phyloP scores from a whole-genome alignment of 768 basidiomycete genomes.

The Mrakia blollopis region DNA sequence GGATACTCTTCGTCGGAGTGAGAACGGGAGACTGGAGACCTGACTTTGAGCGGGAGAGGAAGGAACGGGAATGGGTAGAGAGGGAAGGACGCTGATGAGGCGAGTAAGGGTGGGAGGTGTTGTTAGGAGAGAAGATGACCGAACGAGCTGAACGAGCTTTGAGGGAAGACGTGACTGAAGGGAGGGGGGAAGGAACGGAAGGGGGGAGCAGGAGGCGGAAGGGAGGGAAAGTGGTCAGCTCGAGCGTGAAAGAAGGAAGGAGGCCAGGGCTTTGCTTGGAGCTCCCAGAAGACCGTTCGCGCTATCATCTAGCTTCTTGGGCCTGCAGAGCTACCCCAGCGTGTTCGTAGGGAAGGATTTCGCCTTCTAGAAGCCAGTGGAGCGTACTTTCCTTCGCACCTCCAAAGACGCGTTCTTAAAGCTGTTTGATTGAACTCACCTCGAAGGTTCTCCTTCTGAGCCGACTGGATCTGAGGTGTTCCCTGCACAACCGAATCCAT shows the following conservation, averaged over 20 bases:
- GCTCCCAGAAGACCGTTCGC: background rate
- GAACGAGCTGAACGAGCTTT: constrained; percentile 8
- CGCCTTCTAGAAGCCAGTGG: too few relatives aligned
- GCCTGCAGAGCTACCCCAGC: background rate
- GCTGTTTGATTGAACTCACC: background rate
- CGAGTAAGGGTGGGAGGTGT: constrained; percentile 7
- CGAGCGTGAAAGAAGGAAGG: background rate
- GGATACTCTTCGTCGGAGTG: constrained; percentile 24
- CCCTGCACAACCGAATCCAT: background rate
- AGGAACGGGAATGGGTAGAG: constrained; percentile 18
- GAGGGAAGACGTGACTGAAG: constrained; percentile 2
- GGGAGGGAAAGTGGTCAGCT: background rate
- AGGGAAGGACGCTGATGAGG: constrained; percentile 2
- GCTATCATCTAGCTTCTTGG: too few relatives aligned
- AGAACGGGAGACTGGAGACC: background rate
- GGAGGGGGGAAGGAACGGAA: background rate
- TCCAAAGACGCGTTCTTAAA: background rate
- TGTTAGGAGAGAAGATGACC: constrained; percentile 32
- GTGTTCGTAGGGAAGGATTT: background rate
- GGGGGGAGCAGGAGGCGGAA: background rate
- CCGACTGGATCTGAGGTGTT: background rate
- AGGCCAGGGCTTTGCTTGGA: background rate
- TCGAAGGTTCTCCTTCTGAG: constrained; percentile 6
- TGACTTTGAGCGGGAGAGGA: constrained; percentile 2
- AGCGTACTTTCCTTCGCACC: background rate